Conservation (phyloP, 306 rosid species). For the Malus sylvestris region DNA sequence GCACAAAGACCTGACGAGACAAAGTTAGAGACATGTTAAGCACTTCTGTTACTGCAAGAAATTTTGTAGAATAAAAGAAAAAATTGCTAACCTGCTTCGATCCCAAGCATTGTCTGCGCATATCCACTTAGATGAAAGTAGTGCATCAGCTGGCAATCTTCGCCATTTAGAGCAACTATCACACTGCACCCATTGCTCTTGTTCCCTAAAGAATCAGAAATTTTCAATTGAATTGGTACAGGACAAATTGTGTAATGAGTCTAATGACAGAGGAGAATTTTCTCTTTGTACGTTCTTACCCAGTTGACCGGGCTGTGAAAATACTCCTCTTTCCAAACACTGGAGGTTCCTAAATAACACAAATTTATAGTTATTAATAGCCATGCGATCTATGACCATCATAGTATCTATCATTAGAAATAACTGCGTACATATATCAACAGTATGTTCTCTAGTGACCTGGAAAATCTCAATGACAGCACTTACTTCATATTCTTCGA, state of each 20-base stretch:
- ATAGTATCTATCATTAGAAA: not conserved
- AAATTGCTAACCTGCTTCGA: slow-evolving; percentile 56
- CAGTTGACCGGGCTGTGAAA: slow-evolving; percentile 58
- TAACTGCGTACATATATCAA: not conserved
- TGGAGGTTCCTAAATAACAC: slow-evolving; percentile 78
- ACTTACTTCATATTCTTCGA: slow-evolving; percentile 96
- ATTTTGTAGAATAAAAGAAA: not conserved
- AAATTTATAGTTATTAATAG: not conserved
- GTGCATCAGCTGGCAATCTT: slow-evolving; percentile 73
- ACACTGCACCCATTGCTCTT: slow-evolving; percentile 96
- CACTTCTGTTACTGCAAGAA: slow-evolving; percentile 8
- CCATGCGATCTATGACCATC: not conserved
- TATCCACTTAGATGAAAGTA: slow-evolving; percentile 82
- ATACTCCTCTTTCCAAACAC: slow-evolving; percentile 93
- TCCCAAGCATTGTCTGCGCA: slow-evolving; percentile 85
- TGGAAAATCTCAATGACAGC: not conserved
- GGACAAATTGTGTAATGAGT: not conserved
- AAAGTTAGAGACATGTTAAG: slow-evolving; percentile 14
- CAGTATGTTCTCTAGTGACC: not conserved
- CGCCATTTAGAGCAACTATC: slow-evolving; percentile 94
- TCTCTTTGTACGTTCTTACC: slow-evolving; percentile 42
- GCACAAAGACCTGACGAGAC: slow-evolving; percentile 68
- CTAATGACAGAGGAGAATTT: not conserved
- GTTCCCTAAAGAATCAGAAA: slow-evolving; percentile 40
- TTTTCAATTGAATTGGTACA: slow-evolving; percentile 2